These are phyloP conservation scores for Haemoproteus tartakovskyi DNA, from an alignment of 169 alveolate species.

Conservation along the genomic window DNA sequence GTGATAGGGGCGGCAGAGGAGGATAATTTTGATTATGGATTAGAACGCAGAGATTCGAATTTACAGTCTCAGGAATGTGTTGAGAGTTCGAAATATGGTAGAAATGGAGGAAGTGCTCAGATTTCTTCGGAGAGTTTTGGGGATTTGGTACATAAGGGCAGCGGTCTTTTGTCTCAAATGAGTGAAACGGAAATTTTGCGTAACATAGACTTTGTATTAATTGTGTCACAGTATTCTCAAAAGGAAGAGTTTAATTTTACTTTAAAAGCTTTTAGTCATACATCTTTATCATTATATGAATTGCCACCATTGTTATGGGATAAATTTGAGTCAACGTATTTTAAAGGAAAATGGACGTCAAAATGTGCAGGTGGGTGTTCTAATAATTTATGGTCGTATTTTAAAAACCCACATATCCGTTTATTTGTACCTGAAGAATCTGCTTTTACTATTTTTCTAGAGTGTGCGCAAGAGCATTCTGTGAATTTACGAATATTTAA, in stretches of 20 bases:
- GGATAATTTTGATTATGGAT: slow-evolving; percentile 2
- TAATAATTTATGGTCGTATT: slow-evolving; percentile 76
- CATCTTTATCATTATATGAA: slow-evolving; percentile 50
- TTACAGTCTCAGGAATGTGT: background rate
- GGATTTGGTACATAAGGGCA: background rate
- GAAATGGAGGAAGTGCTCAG: background rate
- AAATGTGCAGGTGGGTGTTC: slow-evolving; percentile 79
- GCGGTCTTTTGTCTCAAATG: slow-evolving; percentile 11
- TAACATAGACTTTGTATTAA: slow-evolving; percentile 67
- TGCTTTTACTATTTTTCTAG: slow-evolving; percentile 71
- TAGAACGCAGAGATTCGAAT: background rate
- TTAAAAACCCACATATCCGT: slow-evolving; percentile 80
- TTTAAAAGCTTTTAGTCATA: slow-evolving; percentile 67
- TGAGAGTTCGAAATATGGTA: background rate
- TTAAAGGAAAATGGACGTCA: slow-evolving; percentile 72
- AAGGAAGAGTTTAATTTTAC: slow-evolving; percentile 72
- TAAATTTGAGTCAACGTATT: slow-evolving; percentile 29
- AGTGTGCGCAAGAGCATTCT: slow-evolving; percentile 74
- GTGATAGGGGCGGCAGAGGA: slow-evolving; percentile 55
- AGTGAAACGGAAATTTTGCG: slow-evolving; percentile 38
- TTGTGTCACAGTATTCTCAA: slow-evolving; percentile 71
- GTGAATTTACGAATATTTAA: slow-evolving; percentile 79
- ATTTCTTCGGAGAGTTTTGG: background rate
- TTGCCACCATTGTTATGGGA: slow-evolving; percentile 69
- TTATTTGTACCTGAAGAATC: slow-evolving; percentile 67